Evolutionary conservation across 345 rosid species (phyloP).

Genomic region (Toxicodendron radicans): DNA sequence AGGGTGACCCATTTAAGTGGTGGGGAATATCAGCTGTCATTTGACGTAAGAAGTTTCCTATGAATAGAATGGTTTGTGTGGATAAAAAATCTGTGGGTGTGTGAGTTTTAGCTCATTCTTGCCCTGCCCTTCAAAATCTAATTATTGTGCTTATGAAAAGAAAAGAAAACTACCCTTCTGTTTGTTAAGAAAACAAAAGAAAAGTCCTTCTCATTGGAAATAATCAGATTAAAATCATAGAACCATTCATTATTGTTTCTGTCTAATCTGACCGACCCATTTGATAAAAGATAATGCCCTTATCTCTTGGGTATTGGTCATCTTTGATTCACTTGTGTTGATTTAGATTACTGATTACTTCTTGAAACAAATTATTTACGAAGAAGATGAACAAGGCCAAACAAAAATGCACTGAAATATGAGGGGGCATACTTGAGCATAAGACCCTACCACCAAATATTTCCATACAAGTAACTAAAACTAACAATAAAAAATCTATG

Average conservation of each 20-base stretch:
- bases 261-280: too few species aligned
- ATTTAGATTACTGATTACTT: too few species aligned
- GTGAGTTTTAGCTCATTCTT: not conserved
- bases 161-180: not conserved
- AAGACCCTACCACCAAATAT: not conserved
- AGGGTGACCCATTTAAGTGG: not conserved
- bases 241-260: too few species aligned
- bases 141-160: slow-evolving; percentile 5
- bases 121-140: not conserved
- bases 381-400: not conserved
- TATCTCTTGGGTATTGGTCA: too few species aligned
- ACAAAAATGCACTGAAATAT: not conserved
- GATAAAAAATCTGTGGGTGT: not conserved
- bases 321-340: too few species aligned
- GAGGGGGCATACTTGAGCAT: not conserved
- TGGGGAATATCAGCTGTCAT: not conserved
- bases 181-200: not conserved
- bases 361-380: too few species aligned
- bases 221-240: not conserved
- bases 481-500: too few species aligned
- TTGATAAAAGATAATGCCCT: too few species aligned
- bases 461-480: not conserved
- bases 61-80: not conserved
- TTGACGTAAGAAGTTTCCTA: slow-evolving; percentile 10
- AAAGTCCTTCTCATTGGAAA: not conserved